phyloP scores from a whole-genome alignment of 768 basidiomycete genomes.

The Tubosaeta sp. region DNA sequence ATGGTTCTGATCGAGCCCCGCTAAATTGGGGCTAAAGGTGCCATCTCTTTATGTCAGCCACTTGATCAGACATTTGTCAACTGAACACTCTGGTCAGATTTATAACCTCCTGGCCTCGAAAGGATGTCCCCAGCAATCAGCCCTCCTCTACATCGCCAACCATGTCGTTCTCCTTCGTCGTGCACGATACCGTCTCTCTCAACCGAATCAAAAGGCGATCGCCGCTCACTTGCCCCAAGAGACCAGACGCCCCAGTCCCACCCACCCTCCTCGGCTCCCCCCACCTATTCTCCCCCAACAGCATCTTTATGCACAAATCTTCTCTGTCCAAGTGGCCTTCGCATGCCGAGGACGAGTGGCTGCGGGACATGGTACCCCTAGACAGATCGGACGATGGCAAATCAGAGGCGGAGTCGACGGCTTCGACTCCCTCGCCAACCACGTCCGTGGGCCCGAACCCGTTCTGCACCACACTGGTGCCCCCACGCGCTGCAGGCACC shows the following conservation, averaged over 20 bases:
- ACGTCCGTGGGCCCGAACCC: conserved; percentile 17
- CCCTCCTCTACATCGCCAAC: not conserved
- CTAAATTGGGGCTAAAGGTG: conserved; percentile 11
- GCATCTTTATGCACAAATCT: conserved; percentile 42
- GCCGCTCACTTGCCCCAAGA: conserved; percentile 15
- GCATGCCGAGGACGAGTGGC: conserved; percentile 55
- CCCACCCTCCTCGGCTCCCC: conserved; percentile 55
- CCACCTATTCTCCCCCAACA: conserved; percentile 47
- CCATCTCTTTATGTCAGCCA: conserved; percentile 25
- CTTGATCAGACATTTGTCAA: conserved; percentile 25
- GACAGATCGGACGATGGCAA: conserved; percentile 14
- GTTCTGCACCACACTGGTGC: conserved; percentile 3
- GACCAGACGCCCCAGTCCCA: conserved; percentile 46
- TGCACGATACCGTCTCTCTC: conserved; percentile 11
- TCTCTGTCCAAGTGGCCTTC: conserved; percentile 37
- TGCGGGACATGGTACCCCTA: conserved; percentile 57
- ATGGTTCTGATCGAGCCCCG: conserved; percentile 18
- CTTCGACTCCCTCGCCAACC: conserved; percentile 17
- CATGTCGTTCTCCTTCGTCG: conserved; percentile 15
- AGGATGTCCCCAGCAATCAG: conserved; percentile 9
- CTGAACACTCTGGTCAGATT: conserved; percentile 9
- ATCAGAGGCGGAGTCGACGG: conserved; percentile 12
- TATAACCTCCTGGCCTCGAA: conserved; percentile 11
- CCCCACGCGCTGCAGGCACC: conserved; percentile 18
- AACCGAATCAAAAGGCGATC: conserved; percentile 16